Evolutionary conservation across 2,329 filamentous ascomycete genomes (phyloP).

Genomic region (Cladosporium velox): DNA sequence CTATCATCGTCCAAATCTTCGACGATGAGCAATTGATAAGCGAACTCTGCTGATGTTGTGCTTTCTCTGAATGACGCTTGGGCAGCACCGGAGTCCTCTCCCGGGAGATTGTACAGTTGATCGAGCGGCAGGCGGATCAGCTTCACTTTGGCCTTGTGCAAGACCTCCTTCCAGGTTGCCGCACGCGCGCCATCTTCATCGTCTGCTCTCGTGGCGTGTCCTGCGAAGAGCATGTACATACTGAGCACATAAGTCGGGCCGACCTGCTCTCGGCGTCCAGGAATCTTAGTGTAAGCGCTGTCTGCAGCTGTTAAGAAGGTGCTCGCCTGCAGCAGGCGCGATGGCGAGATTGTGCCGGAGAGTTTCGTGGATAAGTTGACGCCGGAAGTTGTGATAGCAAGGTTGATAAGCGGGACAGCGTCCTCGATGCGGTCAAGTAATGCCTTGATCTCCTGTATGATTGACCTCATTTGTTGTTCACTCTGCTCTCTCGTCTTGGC

Average conservation of each 20-base stretch:
- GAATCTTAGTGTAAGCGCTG: conserved; percentile 71
- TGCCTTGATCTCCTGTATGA: conserved; percentile 73
- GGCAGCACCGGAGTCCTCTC: conserved; percentile 29
- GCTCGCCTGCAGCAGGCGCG: conserved; percentile 86
- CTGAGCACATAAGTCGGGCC: conserved; percentile 85
- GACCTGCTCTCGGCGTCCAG: conserved; percentile 70
- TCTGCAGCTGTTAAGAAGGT: conserved; percentile 87
- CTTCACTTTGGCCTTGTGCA: conserved; percentile 87
- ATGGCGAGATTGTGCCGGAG: conserved; percentile 82
- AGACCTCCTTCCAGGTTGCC: conserved; percentile 91
- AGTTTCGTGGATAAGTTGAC: conserved; percentile 80
- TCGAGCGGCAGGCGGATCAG: conserved; percentile 70
- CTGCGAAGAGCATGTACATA: conserved; percentile 91
- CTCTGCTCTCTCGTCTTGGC: conserved; percentile 57
- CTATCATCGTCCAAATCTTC: conserved; percentile 78
- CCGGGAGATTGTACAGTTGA: conserved; percentile 48
- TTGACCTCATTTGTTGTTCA: conserved; percentile 65
- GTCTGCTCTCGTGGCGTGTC: conserved; percentile 64
- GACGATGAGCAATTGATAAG: conserved; percentile 78
- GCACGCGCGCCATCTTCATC: conserved; percentile 61
- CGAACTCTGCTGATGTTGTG: conserved; percentile 60
- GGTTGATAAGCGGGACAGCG: conserved; percentile 85
- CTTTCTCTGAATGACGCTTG: conserved; percentile 24
- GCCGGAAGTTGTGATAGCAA: conserved; percentile 92
- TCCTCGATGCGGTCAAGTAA: conserved; percentile 81